Base-by-base conservation (phyloP, 768 basidiomycete genomes). In the Roridomyces roridus region DNA sequence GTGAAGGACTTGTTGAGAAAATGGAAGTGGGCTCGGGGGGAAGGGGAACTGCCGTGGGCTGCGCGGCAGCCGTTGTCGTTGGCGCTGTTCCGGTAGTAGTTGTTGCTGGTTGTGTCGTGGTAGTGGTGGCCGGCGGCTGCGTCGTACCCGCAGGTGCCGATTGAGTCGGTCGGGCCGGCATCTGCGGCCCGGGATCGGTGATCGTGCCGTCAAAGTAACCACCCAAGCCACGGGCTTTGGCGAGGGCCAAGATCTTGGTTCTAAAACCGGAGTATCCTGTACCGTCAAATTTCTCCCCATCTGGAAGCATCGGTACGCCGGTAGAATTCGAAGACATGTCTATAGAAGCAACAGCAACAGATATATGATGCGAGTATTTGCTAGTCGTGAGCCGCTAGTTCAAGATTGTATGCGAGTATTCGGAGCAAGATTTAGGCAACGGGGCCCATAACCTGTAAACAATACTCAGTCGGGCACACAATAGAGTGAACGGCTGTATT, bases 121-220 rank as follows among this genome's bases (percentile, higher is more conserved):
- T n/a, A n/a, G n/a, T n/a, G n/a, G n/a, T n/a, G n/a, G n/a, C n/a
- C n/a, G n/a, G n/a, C n/a, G n/a, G n/a, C n/a, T n/a, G n/a, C n/a
- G n/a, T n/a, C n/a, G n/a, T n/a, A n/a, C n/a, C n/a, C n/a, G n/a
- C n/a, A n/a, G n/a, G n/a, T n/a, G n/a, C n/a, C n/a, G n/a, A n/a
- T n/a, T n/a, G n/a, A n/a, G n/a, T n/a, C n/a, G n/a, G n/a, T n/a
- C n/a, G n/a, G n/a, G n/a, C n/a, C n/a, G n/a, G n/a, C n/a, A n/a
- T n/a, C n/a, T n/a, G n/a, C n/a, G n/a, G n/a, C n/a, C n/a, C n/a
- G n/a, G n/a, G n/a, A n/a, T n/a, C n/a, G n/a, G n/a, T n/a, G 10
- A 66, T 69, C 2, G 59, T 64, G 14, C 68, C 62, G 18, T 63
- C 51, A n/a, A 69, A 51, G 45, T 67, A 69, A 34, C 62, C 65